Conservation (phyloP, 768 basidiomycete species). For the Lactarius hatsudake region DNA sequence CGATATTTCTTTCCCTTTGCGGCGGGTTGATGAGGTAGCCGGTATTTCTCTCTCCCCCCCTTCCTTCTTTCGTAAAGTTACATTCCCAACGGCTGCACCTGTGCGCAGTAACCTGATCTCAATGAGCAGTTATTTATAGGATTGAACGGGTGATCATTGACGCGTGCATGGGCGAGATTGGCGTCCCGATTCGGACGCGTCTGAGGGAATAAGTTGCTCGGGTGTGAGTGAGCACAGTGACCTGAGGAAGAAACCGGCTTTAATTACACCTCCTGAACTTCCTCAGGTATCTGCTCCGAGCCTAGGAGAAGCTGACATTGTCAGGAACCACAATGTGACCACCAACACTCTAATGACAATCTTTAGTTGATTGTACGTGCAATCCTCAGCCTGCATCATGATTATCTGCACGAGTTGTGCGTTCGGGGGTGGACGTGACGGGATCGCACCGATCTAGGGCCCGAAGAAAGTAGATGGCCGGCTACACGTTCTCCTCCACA, state of each 20-base stretch:
- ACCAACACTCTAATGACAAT: background rate
- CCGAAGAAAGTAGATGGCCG: background rate
- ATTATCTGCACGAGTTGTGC: background rate
- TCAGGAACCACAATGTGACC: too few species aligned
- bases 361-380: background rate
- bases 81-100: background rate
- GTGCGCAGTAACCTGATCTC: background rate
- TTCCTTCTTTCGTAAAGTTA: background rate
- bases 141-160: background rate
- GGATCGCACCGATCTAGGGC: background rate
- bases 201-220: constrained; percentile 5
- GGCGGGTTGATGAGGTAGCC: background rate
- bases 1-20: background rate
- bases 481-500: too few species aligned
- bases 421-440: background rate
- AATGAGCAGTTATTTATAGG: background rate
- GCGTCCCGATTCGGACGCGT: background rate
- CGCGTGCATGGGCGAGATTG: background rate
- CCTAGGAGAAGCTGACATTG: background rate
- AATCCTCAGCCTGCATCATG: background rate
- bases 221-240: background rate
- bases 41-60: too few species aligned
- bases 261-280: background rate
- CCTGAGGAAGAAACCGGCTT: background rate
- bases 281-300: too few species aligned